Conservation (phyloP, 1,284 basidiomycete genomes). For the Leucocoprinus gongylophorus region DNA sequence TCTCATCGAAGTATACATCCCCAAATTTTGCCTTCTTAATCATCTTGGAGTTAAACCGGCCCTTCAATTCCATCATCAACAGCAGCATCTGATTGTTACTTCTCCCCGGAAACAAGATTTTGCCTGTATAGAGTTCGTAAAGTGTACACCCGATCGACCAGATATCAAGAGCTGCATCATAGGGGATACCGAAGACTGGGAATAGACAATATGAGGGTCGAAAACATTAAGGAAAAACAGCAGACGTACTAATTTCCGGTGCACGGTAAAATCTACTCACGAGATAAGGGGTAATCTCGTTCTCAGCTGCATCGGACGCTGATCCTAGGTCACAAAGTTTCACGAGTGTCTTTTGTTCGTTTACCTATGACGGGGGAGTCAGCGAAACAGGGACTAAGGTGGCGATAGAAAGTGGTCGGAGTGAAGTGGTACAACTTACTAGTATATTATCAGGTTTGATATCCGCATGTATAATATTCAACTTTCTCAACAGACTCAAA, state of each 20-base stretch:
- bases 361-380: slow-evolving; percentile 54
- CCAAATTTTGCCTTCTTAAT: slow-evolving; percentile 93
- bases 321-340: slow-evolving; percentile 98
- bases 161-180: slow-evolving; percentile 90
- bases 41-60: slow-evolving; percentile 89
- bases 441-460: slow-evolving; percentile 97
- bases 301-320: slow-evolving; percentile 88
- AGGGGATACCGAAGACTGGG: slow-evolving; percentile 88
- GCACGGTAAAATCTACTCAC: slow-evolving; percentile 98
- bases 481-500: slow-evolving; percentile 79
- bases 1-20: slow-evolving; percentile 90
- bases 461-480: slow-evolving; percentile 95
- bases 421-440: slow-evolving; percentile 38
- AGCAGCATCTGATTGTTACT: slow-evolving; percentile 98
- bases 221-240: slow-evolving; percentile 3
- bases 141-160: slow-evolving; percentile 99
- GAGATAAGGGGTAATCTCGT: slow-evolving; percentile 97
- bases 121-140: slow-evolving; percentile 97
- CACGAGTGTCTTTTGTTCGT: slow-evolving; percentile 88
- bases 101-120: slow-evolving; percentile 95
- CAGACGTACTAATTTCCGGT: slow-evolving; percentile 89
- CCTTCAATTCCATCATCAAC: slow-evolving; percentile 95
- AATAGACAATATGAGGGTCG: not conserved
- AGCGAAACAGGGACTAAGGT: slow-evolving; percentile 3
- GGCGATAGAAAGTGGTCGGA: not conserved